Evolutionary conservation across 139 green algal species (phyloP).

Genomic region (Ulvella scutata): DNA sequence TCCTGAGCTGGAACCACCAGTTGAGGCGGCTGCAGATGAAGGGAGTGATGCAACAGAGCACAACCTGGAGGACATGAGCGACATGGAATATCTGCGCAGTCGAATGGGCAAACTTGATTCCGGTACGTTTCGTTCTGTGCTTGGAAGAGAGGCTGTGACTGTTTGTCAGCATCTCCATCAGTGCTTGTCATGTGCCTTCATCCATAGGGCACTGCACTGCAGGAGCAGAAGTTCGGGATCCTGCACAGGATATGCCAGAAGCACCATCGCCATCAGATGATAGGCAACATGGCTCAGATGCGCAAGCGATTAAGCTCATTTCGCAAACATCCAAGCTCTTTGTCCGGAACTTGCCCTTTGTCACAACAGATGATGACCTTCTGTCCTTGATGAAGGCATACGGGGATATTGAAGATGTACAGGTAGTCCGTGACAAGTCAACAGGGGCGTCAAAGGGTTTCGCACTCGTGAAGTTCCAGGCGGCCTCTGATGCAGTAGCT

Average conservation of each 20-base stretch:
- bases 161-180: too few relatives aligned
- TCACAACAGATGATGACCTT: slow-evolving; percentile 73
- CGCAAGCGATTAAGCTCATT: slow-evolving; percentile 16
- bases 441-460: slow-evolving; percentile 55
- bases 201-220: too few relatives aligned
- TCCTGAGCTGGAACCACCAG: background rate
- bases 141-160: too few relatives aligned
- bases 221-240: background rate
- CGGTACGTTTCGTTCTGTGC: too few relatives aligned
- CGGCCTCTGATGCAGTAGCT: slow-evolving; percentile 48
- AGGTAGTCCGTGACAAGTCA: slow-evolving; percentile 76
- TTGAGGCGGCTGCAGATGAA: background rate
- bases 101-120: slow-evolving; percentile 39
- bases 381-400: slow-evolving; percentile 45
- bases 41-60: too few relatives aligned
- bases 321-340: slow-evolving; percentile 73
- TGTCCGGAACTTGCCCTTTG: slow-evolving; percentile 85
- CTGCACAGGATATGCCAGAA: background rate
- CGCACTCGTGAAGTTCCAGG: slow-evolving; percentile 67
- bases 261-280: background rate
- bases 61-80: slow-evolving; percentile 51
- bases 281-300: background rate
- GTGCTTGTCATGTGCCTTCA: too few relatives aligned
- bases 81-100: slow-evolving; percentile 73
- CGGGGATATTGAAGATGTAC: slow-evolving; percentile 70